Percentiles rank a stretch among this genome's conserved stretches.
Conservation (phyloP, 768 basidiomycete genomes). For the Ephemerocybe angulata region DNA sequence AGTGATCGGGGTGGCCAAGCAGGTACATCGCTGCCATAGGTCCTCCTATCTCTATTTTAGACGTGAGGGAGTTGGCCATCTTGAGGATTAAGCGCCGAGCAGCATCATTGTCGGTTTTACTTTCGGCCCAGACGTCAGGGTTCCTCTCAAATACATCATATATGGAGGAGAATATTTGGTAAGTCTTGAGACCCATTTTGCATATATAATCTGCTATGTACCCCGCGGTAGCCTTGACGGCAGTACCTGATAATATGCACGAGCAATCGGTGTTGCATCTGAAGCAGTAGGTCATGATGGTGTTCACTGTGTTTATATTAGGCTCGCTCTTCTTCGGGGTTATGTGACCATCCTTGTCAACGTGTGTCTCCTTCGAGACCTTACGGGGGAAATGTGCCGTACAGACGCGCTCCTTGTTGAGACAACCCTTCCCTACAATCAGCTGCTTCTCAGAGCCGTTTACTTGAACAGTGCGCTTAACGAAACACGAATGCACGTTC, state of each 20-base stretch:
- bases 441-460: slow-evolving; percentile 19
- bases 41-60: too few species aligned
- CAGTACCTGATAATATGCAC: slow-evolving; percentile 35
- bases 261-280: slow-evolving; percentile 38
- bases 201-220: slow-evolving; percentile 44
- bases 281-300: slow-evolving; percentile 28
- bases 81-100: slow-evolving; percentile 3
- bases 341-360: slow-evolving; percentile 25
- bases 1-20: slow-evolving; percentile 26
- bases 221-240: slow-evolving; percentile 33
- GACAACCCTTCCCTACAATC: not conserved
- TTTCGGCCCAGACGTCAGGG: slow-evolving; percentile 18
- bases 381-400: slow-evolving; percentile 32
- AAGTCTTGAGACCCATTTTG: slow-evolving; percentile 35
- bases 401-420: slow-evolving; percentile 27
- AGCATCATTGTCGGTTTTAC: not conserved
- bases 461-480: not conserved
- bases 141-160: slow-evolving; percentile 23
- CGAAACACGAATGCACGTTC: not conserved
- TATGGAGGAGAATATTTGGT: slow-evolving; percentile 33
- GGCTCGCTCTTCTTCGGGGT: slow-evolving; percentile 31
- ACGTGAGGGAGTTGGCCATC: slow-evolving; percentile 25
- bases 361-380: slow-evolving; percentile 13
- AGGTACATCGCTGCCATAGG: slow-evolving; percentile 25
- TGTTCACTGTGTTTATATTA: slow-evolving; percentile 33